phyloP scores from a whole-genome alignment of 202 grass and related monocot species.

The Thinopyrum obtusiflorum region DNA sequence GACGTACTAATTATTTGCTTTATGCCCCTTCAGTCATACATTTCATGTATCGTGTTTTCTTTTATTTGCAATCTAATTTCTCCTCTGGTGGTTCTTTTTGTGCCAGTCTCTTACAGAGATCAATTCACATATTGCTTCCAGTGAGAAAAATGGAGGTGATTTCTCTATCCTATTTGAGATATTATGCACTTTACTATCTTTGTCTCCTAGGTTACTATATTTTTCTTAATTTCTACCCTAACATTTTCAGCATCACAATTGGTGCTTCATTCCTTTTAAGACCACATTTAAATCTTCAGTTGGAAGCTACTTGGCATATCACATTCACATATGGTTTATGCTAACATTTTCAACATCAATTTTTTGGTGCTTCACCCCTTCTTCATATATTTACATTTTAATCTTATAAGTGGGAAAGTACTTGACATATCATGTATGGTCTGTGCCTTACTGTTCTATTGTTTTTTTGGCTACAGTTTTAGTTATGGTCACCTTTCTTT shows the following conservation, averaged over 20 bases:
- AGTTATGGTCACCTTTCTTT: constrained; percentile 29
- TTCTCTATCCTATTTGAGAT: constrained; percentile 46
- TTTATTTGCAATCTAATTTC: constrained; percentile 31
- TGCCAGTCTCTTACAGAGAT: constrained; percentile 87
- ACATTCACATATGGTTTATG: not conserved
- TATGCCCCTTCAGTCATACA: constrained; percentile 1
- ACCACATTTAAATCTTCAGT: constrained; percentile 9
- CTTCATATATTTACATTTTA: not conserved
- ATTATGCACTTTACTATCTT: constrained; percentile 28
- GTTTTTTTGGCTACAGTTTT: not conserved
- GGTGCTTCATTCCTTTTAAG: not conserved
- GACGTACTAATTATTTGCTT: constrained; percentile 3
- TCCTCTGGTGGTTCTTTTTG: constrained; percentile 24
- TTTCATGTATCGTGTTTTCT: constrained; percentile 21
- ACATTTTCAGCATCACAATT: constrained; percentile 16
- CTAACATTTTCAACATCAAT: not conserved
- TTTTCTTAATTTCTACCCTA: not conserved
- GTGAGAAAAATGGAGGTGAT: constrained; percentile 92
- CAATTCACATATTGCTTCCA: constrained; percentile 75
- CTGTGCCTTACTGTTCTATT: constrained; percentile 18
- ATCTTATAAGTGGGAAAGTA: constrained; percentile 15
- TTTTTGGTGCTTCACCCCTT: not conserved
- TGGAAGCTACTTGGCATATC: constrained; percentile 20
- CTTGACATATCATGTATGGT: constrained; percentile 9
- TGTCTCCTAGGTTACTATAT: not conserved